Percentiles rank a stretch among this genome's conserved stretches.
Conservation (phyloP, 805 yeast species). For the Yarrowia sp. region DNA sequence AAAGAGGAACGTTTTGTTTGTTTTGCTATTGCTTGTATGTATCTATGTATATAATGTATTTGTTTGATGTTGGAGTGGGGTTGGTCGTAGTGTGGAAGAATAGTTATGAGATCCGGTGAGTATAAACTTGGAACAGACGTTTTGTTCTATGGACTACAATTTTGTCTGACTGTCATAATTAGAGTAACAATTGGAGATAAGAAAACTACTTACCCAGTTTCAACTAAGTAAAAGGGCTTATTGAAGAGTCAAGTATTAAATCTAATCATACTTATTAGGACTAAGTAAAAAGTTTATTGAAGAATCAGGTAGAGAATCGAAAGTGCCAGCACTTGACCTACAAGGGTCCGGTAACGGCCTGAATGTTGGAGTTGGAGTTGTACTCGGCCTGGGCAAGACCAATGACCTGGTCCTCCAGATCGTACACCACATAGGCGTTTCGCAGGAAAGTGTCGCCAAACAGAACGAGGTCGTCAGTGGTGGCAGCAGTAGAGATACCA, state of each 20-base stretch:
- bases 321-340: background rate
- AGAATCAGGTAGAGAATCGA: background rate
- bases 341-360: conserved; percentile 44
- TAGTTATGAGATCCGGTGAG: no score
- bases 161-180: no score
- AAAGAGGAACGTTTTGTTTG: background rate
- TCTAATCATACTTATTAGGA: no score
- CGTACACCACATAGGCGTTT: conserved; percentile 69
- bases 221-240: no score
- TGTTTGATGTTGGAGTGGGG: background rate
- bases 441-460: conserved; percentile 69
- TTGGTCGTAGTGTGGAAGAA: no score
- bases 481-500: conserved; percentile 46
- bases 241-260: no score
- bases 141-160: no score
- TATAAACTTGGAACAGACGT: no score
- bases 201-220: no score
- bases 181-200: no score
- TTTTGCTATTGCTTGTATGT: conserved; percentile 32
- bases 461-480: conserved; percentile 44
- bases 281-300: background rate
- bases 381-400: conserved; percentile 10
- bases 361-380: conserved; percentile 34
- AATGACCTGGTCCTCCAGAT: conserved; percentile 54
- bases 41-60: conserved; percentile 26